phyloP scores from a whole-genome alignment of 257 asterid species.

The Dorcoceras hygrometricum region DNA sequence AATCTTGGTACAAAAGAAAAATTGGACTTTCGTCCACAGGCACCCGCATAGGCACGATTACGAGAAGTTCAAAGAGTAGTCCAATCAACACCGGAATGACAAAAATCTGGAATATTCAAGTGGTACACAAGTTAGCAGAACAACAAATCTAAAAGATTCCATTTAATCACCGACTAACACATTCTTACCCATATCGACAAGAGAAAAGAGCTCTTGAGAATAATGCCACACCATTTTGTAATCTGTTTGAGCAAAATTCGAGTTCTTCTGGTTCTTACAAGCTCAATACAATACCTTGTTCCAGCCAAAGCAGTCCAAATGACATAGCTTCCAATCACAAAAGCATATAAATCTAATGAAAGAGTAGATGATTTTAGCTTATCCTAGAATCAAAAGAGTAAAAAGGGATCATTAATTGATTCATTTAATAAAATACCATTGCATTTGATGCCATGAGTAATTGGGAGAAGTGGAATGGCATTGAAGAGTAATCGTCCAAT shows the following conservation, averaged over 20 bases:
- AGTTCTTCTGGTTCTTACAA: constrained; percentile 66
- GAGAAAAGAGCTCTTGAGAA: constrained; percentile 72
- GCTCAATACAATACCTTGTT: constrained; percentile 71
- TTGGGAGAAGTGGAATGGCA: constrained; percentile 84
- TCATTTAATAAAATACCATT: constrained; percentile 51
- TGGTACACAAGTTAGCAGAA: constrained; percentile 14
- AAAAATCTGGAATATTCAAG: constrained; percentile 53
- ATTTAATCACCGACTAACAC: constrained; percentile 18
- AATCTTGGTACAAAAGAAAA: constrained; percentile 93
- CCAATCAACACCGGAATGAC: constrained; percentile 92
- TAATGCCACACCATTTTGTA: constrained; percentile 91
- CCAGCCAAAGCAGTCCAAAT: constrained; percentile 97
- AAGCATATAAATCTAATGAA: constrained; percentile 75
- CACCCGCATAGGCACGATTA: constrained; percentile 96
- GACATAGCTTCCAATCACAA: constrained; percentile 91
- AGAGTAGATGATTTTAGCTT: constrained; percentile 3
- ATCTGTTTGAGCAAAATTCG: constrained; percentile 60
- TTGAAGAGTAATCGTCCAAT: constrained; percentile 80
- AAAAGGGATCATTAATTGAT: constrained; percentile 14
- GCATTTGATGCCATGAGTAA: constrained; percentile 92
- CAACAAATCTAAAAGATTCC: neutral
- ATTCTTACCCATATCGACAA: constrained; percentile 85
- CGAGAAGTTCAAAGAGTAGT: constrained; percentile 89
- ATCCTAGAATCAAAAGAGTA: neutral
- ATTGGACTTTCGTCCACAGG: constrained; percentile 97